Conservation (phyloP, 176 grass and related monocot species). For the Zizania latifolia region DNA sequence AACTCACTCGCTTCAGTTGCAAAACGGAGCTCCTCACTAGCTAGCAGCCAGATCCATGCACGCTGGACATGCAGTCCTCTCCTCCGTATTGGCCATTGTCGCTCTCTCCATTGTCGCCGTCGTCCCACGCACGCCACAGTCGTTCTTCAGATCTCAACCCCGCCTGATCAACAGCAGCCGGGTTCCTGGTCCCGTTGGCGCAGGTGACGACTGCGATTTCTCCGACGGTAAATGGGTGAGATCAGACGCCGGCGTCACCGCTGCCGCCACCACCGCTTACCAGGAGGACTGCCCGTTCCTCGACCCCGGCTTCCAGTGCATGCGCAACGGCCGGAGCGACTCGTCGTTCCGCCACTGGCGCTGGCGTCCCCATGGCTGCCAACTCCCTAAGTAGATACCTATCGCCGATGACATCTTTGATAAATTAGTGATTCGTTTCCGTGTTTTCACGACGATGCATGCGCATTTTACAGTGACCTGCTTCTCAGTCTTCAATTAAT, state of each 20-base stretch:
- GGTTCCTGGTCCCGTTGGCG: neutral
- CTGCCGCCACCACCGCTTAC: neutral
- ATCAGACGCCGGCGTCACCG: too few species aligned
- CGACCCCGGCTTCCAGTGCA: constrained; percentile 64
- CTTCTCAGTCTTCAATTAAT: neutral
- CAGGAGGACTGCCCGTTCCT: constrained; percentile 50
- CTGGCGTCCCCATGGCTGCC: constrained; percentile 46
- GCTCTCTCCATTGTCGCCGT: constrained; percentile 3
- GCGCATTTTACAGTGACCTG: neutral
- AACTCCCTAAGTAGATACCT: constrained; percentile 41
- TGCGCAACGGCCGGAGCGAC: constrained; percentile 32
- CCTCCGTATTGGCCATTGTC: constrained; percentile 9
- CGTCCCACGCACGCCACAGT: neutral
- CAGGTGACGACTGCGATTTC: constrained; percentile 23
- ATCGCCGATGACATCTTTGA: neutral
- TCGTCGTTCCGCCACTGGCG: constrained; percentile 35
- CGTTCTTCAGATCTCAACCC: neutral
- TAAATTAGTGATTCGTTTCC: neutral
- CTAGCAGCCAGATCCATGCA: constrained; percentile 14
- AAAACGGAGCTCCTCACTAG: neutral
- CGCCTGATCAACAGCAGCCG: neutral
- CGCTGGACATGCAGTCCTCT: constrained; percentile 7
- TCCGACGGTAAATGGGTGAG: constrained; percentile 51
- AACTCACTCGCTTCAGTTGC: neutral
- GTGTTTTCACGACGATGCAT: neutral